These are phyloP conservation scores for Aspergillus fijiensis DNA, from an alignment of 2,329 filamentous ascomycete genomes.

Conservation along the genomic window DNA sequence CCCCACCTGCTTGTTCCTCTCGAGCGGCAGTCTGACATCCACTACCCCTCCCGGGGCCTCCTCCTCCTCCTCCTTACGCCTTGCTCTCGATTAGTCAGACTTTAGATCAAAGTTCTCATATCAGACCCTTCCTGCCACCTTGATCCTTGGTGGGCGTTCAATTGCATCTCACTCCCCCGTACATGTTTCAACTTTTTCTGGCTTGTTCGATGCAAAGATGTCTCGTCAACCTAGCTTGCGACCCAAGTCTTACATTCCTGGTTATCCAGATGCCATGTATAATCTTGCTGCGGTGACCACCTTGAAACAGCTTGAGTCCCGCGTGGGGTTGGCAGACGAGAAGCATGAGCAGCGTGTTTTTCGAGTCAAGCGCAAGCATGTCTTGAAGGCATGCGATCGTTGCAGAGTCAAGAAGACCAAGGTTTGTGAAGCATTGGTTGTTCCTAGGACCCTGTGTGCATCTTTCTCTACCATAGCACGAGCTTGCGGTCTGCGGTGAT, in stretches of 20 bases:
- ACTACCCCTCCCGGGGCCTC: conserved; percentile 10
- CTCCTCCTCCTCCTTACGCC: conserved; percentile 8
- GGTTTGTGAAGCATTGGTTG: conserved; percentile 27
- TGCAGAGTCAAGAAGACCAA: conserved; percentile 49
- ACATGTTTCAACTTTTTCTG: conserved; percentile 5
- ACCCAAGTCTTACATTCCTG: conserved; percentile 39
- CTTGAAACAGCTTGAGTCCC: conserved; percentile 32
- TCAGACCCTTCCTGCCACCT: neutral
- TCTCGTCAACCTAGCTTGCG: conserved; percentile 40
- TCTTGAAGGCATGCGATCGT: conserved; percentile 47
- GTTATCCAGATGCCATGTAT: conserved; percentile 36
- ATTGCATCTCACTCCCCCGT: conserved; percentile 9
- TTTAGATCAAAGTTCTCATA: conserved; percentile 3
- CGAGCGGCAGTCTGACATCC: conserved; percentile 10
- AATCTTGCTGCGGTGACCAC: conserved; percentile 33
- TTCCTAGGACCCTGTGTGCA: conserved; percentile 5
- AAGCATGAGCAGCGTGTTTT: conserved; percentile 42
- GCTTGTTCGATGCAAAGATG: conserved; percentile 34
- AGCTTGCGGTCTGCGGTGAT: conserved; percentile 10
- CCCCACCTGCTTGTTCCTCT: conserved; percentile 18
- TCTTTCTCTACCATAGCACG: neutral
- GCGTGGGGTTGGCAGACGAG: conserved; percentile 30
- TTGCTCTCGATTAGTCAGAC: conserved; percentile 12
- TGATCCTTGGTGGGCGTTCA: conserved; percentile 3
- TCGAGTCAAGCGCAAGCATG: conserved; percentile 47